Base-by-base conservation (phyloP, 2,329 filamentous ascomycete species). In the Chrysoporthe austroafricana region DNA sequence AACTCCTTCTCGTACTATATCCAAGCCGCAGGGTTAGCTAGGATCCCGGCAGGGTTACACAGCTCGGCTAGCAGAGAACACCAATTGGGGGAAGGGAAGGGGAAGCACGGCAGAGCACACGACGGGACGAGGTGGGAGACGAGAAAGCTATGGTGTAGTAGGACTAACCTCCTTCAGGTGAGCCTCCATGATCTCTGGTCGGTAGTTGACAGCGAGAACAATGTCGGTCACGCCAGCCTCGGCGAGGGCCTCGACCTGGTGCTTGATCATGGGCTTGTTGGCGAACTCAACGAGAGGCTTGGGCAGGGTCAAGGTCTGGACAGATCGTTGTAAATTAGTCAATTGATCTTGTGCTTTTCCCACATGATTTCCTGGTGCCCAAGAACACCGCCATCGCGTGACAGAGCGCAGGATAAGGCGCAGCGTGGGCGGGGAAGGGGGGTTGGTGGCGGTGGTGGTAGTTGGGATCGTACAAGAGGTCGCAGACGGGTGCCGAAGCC, bases 191-290 rank as follows among this genome's bases (percentile, higher is more conserved):
- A 98, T 89, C 86, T 99, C 96, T 54, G 95, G 95, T 73, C 95
- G 90, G 86, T 99, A 99, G 88, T 99, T 99, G 81, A 99, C 96
- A 70, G 96, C 95, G 68, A 99, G 89, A 66, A 99, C 95, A 76
- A 99, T 97, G 83, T 98, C 94, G 71, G 93, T 98, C 72, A 98
- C 96, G 79, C 95, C 95, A 68, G 94, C 95, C 69, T 90, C 91
- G 74, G 96, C 95, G 73, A 99, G 88, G 73, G 93, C 94, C 84
- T 97, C 94, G 75, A 99, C 93, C 83, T 99, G 95, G 83, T 98
- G 95, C 77, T 96, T 87, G 81, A 99, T 98, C 95, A 99, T 99
- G 79, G 94, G 96, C 84, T 96, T 95, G 88, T 99, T 99, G 78
- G 89, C 94, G 78, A 99, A 99, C 84, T 99, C 95, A 77, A 99